Percentiles rank a stretch among this genome's conserved stretches.
phyloP scores from a whole-genome alignment of 1,284 basidiomycete species.

The Melampsora americana region DNA sequence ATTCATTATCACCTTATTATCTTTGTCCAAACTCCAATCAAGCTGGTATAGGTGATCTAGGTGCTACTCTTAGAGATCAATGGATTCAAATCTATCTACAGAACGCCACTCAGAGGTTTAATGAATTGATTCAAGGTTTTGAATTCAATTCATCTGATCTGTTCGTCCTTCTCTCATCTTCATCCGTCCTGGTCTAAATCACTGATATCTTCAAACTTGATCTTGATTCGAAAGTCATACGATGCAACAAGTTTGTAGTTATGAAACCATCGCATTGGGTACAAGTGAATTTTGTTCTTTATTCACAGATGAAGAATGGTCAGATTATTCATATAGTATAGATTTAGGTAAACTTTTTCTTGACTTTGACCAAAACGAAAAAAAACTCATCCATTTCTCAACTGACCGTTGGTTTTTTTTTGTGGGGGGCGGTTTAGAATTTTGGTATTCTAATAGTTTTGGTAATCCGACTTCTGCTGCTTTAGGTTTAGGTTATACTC shows the following conservation, averaged over 20 bases:
- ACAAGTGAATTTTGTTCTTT: slow-evolving; percentile 59
- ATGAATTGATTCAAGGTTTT: slow-evolving; percentile 64
- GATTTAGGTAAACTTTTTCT: slow-evolving; percentile 16
- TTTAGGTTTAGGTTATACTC: slow-evolving; percentile 56
- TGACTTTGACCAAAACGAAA: no score
- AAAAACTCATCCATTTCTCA: background rate
- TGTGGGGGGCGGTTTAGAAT: no score
- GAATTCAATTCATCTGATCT: slow-evolving; percentile 66
- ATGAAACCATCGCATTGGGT: slow-evolving; percentile 57
- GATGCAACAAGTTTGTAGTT: slow-evolving; percentile 53
- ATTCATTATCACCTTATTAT: slow-evolving; percentile 30
- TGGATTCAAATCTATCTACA: slow-evolving; percentile 62
- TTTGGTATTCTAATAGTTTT: slow-evolving; percentile 46
- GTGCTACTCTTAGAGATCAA: background rate
- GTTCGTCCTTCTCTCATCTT: no score
- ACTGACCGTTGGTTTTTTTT: background rate
- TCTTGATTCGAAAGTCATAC: slow-evolving; percentile 51
- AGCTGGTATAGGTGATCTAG: background rate
- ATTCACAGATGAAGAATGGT: slow-evolving; percentile 67
- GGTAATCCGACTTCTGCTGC: slow-evolving; percentile 55
- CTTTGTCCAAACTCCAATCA: slow-evolving; percentile 16
- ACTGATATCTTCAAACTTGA: slow-evolving; percentile 58
- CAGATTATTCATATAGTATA: slow-evolving; percentile 58
- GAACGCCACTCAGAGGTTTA: slow-evolving; percentile 65
- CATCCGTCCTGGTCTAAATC: no score